phyloP scores from a whole-genome alignment of 768 basidiomycete genomes.

The Phylloporus sp. region DNA sequence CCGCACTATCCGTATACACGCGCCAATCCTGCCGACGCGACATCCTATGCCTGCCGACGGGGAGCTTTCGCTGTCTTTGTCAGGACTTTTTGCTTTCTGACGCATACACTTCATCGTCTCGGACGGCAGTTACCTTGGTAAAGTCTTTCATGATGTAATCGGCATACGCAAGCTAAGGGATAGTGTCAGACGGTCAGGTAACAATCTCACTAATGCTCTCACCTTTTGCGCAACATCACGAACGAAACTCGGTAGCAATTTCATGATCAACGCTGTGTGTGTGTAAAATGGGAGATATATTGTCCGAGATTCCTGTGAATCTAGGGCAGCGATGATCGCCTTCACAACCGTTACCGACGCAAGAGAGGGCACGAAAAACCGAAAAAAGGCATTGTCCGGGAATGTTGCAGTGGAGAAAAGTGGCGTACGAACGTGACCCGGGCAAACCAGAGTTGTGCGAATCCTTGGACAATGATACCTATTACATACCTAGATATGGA shows the following conservation, averaged over 20 bases:
- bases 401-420: slow-evolving; percentile 63
- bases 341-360: slow-evolving; percentile 75
- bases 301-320: slow-evolving; percentile 69
- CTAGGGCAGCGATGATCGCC: slow-evolving; percentile 72
- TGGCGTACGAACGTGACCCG: slow-evolving; percentile 73
- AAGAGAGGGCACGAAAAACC: slow-evolving; percentile 74
- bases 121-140: slow-evolving; percentile 55
- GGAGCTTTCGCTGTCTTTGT: too few species aligned
- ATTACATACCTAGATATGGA: slow-evolving; percentile 2
- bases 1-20: too few species aligned
- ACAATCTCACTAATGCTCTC: slow-evolving; percentile 14
- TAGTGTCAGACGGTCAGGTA: slow-evolving; percentile 7
- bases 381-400: slow-evolving; percentile 46
- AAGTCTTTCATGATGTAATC: slow-evolving; percentile 70
- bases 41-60: too few species aligned
- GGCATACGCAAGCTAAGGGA: slow-evolving; percentile 55
- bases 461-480: slow-evolving; percentile 72
- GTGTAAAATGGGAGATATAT: slow-evolving; percentile 72
- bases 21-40: too few species aligned
- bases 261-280: slow-evolving; percentile 52
- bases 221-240: slow-evolving; percentile 78
- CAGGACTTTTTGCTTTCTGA: slow-evolving; percentile 6
- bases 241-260: slow-evolving; percentile 62
- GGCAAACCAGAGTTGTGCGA: slow-evolving; percentile 82
- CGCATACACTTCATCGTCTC: slow-evolving; percentile 46